These are phyloP conservation scores for Penicillium riverlandense DNA, from an alignment of 495 filamentous ascomycete genomes.

Conservation along the genomic window DNA sequence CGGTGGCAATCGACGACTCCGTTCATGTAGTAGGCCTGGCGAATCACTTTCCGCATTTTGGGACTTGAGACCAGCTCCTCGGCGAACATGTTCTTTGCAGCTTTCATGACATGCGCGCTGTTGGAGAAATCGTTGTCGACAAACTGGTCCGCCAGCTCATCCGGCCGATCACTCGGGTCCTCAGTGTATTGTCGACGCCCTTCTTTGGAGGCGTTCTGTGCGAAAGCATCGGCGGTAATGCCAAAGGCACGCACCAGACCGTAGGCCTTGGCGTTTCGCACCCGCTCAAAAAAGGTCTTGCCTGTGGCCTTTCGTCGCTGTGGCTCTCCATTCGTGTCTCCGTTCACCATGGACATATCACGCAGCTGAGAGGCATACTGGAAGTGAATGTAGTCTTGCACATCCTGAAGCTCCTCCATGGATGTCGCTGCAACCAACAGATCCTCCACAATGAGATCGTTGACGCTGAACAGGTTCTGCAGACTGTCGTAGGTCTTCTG, in stretches of 20 bases:
- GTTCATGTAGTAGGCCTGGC: slow-evolving; percentile 71
- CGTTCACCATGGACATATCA: slow-evolving; percentile 57
- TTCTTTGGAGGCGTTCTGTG: slow-evolving; percentile 72
- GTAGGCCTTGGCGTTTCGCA: slow-evolving; percentile 72
- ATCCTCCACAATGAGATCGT: slow-evolving; percentile 61
- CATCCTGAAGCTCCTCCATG: slow-evolving; percentile 90
- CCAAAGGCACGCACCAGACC: slow-evolving; percentile 82
- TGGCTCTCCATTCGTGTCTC: slow-evolving; percentile 33
- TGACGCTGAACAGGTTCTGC: slow-evolving; percentile 42
- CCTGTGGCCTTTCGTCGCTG: slow-evolving; percentile 77
- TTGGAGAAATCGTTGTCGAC: slow-evolving; percentile 70
- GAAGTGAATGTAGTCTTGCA: slow-evolving; percentile 96
- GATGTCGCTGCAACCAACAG: slow-evolving; percentile 66
- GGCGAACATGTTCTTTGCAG: slow-evolving; percentile 79
- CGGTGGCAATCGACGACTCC: slow-evolving; percentile 78
- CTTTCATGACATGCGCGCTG: slow-evolving; percentile 63
- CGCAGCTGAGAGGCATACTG: slow-evolving; percentile 79
- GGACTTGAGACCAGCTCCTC: slow-evolving; percentile 88
- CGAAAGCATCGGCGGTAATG: slow-evolving; percentile 80
- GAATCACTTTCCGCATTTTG: slow-evolving; percentile 80
- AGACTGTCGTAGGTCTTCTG: slow-evolving; percentile 71
- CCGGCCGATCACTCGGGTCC: slow-evolving; percentile 66
- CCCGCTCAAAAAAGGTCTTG: slow-evolving; percentile 68
- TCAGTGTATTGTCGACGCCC: slow-evolving; percentile 75
- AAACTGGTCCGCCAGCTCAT: slow-evolving; percentile 76